Evolutionary conservation across 257 asterid species (phyloP).

Genomic region (Cordia subcordata): DNA sequence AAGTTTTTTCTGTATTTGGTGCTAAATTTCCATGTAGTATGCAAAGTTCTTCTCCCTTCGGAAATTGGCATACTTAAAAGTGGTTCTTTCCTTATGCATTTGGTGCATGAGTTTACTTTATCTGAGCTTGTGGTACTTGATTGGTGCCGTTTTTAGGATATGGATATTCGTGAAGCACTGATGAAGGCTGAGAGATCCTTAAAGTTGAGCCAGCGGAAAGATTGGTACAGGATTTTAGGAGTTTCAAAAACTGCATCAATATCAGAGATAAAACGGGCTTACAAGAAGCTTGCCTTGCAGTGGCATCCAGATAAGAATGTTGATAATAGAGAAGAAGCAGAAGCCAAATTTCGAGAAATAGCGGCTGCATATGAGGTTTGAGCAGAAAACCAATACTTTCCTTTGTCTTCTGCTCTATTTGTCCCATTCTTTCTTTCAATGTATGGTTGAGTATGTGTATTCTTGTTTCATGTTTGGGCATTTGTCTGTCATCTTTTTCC

Average conservation of each 20-base stretch:
- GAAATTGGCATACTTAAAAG: too few species aligned
- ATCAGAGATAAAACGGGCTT: constrained; percentile 84
- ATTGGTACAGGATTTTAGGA: constrained; percentile 91
- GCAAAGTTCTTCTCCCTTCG: too few species aligned
- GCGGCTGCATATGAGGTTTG: constrained; percentile 96
- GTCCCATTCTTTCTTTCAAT: not conserved
- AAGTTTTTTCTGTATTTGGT: too few species aligned
- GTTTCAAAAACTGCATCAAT: constrained; percentile 61
- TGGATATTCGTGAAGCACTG: constrained; percentile 56
- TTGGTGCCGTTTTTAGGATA: constrained; percentile 35
- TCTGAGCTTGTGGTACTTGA: not conserved
- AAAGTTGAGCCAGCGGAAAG: constrained; percentile 89
- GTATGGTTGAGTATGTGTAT: not conserved
- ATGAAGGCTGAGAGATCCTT: constrained; percentile 74
- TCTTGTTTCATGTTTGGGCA: too few species aligned
- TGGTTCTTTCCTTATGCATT: too few species aligned
- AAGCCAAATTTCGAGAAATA: constrained; percentile 79
- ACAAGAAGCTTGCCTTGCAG: constrained; percentile 91
- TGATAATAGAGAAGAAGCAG: constrained; percentile 90
- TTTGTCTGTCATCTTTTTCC: too few species aligned
- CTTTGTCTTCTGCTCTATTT: constrained; percentile 7
- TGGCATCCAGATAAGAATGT: constrained; percentile 97
- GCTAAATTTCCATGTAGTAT: too few species aligned
- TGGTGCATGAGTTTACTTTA: not conserved
- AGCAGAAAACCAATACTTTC: not conserved